Conservation (phyloP, 2,329 filamentous ascomycete species). For the Talaromyces sp. region DNA sequence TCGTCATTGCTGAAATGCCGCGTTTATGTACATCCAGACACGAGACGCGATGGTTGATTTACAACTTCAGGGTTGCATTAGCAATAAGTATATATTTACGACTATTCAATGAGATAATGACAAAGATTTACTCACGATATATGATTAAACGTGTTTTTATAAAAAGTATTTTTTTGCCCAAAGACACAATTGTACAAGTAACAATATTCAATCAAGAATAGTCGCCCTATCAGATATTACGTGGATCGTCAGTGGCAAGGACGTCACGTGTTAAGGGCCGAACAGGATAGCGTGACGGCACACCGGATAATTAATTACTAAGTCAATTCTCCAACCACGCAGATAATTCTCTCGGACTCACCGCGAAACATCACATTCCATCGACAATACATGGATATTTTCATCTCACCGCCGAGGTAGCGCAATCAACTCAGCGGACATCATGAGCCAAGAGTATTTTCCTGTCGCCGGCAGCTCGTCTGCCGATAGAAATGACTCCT, state of each 20-base stretch:
- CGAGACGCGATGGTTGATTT: too few species aligned
- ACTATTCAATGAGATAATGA: too few species aligned
- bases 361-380: neutral
- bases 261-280: neutral
- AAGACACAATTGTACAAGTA: too few species aligned
- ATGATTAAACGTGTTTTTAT: too few species aligned
- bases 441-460: conserved; percentile 45
- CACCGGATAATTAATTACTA: neutral
- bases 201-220: too few species aligned
- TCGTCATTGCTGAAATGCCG: too few species aligned
- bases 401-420: conserved; percentile 6
- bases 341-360: neutral
- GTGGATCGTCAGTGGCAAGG: neutral
- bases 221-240: too few species aligned
- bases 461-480: conserved; percentile 32
- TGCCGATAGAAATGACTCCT: conserved; percentile 35
- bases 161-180: too few species aligned
- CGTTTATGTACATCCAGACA: too few species aligned
- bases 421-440: conserved; percentile 19
- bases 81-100: too few species aligned
- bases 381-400: conserved; percentile 14
- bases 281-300: neutral
- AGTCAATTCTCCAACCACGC: conserved; percentile 6
- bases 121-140: too few species aligned
- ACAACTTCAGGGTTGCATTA: too few species aligned